Evolutionary conservation across 129 eudicot species (phyloP), one percentile per base, ranked within the genome.

Genomic region (Artemisia annua): DNA sequence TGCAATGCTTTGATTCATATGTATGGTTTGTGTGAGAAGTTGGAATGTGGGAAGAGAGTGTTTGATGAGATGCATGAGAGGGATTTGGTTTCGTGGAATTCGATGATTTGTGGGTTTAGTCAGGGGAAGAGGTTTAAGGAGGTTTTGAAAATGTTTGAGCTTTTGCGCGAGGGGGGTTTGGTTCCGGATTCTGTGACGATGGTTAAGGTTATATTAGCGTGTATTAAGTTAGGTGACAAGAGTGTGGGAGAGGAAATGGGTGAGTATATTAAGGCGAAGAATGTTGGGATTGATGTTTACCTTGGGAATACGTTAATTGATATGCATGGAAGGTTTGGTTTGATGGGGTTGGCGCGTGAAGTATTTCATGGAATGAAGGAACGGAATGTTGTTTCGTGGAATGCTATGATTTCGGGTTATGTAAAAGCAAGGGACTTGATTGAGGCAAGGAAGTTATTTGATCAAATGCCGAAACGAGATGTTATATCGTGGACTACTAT

Each of bases 261-360:
- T 13, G 30, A 60, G 16, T 26, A 26, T 60, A 7, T 60, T 11
- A 79, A 80, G 62, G 81, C 69, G 12, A 84, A 65, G 4, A 17
- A 75, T 56, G 73, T 86, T 24, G n/a, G 49, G 24, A 57, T 84
- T n/a, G 88, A 89, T 80, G 86, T 89, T 59, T 89, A 84, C 78
- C 83, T 84, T 77, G 96, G 92, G 54, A 89, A 87, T 75, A 84
- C 88, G 18, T 78, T 89, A 84, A 84, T 89, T 18, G 87, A 89
- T 78, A 76, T 86, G 84, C 81, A 82, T 28, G 84, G 92, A 46
- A 78, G 65, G 67, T 84, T 71, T 19, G 87, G 89, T 72, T 79
- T 76, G 8, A 78, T 76, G 56, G 65, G 20, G 16, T 71, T 77
- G 48, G 89, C 91, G 1, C 74, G 73, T 20, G 75, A 77, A 18